Conservation (phyloP, 2,329 filamentous ascomycete species). For the Metarhizium rileyi region DNA sequence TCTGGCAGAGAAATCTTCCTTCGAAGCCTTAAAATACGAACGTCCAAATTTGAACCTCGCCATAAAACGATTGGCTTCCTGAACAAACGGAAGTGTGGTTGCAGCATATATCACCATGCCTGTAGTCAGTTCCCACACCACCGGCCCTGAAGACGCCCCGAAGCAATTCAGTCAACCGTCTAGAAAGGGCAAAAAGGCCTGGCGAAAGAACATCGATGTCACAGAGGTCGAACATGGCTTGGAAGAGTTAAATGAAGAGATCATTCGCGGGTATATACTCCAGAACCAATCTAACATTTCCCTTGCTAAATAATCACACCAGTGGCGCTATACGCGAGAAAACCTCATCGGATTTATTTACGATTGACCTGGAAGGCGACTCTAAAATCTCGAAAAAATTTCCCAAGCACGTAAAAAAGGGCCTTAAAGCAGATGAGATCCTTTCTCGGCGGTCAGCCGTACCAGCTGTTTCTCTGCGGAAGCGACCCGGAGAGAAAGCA, state of each 20-base stretch:
- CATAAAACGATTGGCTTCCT: neutral
- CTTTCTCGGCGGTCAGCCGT: conserved; percentile 75
- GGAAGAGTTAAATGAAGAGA: conserved; percentile 75
- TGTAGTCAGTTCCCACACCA: conserved; percentile 34
- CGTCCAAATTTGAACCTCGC: neutral
- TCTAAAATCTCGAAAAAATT: conserved; percentile 52
- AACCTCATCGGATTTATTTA: conserved; percentile 73
- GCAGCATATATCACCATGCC: conserved; percentile 35
- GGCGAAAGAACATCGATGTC: conserved; percentile 96
- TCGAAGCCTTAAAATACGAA: neutral
- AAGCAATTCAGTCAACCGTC: conserved; percentile 81
- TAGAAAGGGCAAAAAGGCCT: conserved; percentile 95
- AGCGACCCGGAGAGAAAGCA: conserved; percentile 61
- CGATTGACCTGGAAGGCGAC: conserved; percentile 68
- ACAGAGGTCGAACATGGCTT: conserved; percentile 77
- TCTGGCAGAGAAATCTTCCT: neutral
- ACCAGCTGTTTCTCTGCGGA: conserved; percentile 67
- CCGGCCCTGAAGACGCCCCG: conserved; percentile 51
- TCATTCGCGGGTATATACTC: conserved; percentile 66
- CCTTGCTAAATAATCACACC: neutral
- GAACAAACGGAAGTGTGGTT: conserved; percentile 1
- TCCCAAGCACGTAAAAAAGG: conserved; percentile 60
- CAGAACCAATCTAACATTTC: neutral
- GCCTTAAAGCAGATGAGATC: conserved; percentile 85
- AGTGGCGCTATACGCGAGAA: conserved; percentile 84